Base-by-base conservation (phyloP, 768 basidiomycete species). In the Fomitopsis serialis region DNA sequence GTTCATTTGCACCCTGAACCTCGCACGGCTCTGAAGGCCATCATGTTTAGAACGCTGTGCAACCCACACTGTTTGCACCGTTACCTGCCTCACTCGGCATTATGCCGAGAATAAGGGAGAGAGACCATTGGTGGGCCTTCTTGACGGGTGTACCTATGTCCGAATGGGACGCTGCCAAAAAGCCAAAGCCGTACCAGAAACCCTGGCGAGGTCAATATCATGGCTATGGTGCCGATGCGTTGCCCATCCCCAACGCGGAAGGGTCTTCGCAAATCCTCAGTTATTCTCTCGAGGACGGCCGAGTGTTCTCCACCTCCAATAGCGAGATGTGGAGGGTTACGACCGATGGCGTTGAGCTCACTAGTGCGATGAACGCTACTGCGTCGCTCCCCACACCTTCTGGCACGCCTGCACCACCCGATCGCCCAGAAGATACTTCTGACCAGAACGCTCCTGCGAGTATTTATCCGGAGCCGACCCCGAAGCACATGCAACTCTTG, bases 111-210 rank as follows among this genome's bases (percentile, higher is more conserved):
- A 84, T 77, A 63, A 83, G 78, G 62, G 82, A 88, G 54, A 76
- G 90, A 52, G 85, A 89, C 57, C 68, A 73, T 17, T 92, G 90
- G 90, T 92, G 90, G 90, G 76, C 78, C 15, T 92, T 84, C 58
- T 68, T 92, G 5, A 72, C 80, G 43, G 90, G 89, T 32, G 73
- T 73, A 58, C 82, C 87, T n/a, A 79, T 81, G 62, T 73, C 76
- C 29, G 81, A 78, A 40, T 91, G 89, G 89, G 78, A 77, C 62
- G 74, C 78, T 21, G 73, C 77, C 11, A 81, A 78, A 55, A 65
- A 66, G 49, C 61, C 58, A 10, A 69, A 68, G 47, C 59, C 50
- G 50, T 49, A 62, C 43, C 71, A 66, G 48, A 61, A 42, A 48
- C 53, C 49, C 29, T 23, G 25, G 19, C 23, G 50, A 52, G 23